These are phyloP conservation scores for Candida rishiriensis DNA, from an alignment of 805 yeast species.

Conservation along the genomic window DNA sequence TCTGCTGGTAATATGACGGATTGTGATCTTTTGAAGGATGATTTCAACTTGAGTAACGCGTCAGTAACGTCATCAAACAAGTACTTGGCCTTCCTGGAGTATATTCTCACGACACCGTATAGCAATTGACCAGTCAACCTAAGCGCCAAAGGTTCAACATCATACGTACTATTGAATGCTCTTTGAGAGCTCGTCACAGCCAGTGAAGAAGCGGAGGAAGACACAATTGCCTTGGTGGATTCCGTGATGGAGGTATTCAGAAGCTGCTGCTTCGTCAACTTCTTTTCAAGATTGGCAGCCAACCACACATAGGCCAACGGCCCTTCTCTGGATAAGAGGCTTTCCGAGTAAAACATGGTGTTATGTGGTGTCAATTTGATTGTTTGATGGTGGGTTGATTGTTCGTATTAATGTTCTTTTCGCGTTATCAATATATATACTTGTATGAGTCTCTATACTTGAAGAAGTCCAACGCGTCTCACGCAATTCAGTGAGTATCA, in stretches of 20 bases:
- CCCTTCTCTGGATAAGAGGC: slow-evolving; percentile 61
- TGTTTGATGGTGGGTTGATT: too few species aligned
- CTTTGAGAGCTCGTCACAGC: slow-evolving; percentile 5
- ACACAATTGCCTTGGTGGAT: slow-evolving; percentile 62
- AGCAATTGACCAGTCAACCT: slow-evolving; percentile 82
- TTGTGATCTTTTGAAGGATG: slow-evolving; percentile 50
- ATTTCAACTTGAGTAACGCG: slow-evolving; percentile 64
- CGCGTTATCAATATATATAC: too few species aligned
- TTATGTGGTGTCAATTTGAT: too few species aligned
- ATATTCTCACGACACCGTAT: slow-evolving; percentile 82
- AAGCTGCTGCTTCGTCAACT: slow-evolving; percentile 66
- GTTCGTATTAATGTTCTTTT: too few species aligned
- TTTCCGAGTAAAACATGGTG: slow-evolving; percentile 46
- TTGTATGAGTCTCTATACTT: too few species aligned
- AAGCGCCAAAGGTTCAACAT: slow-evolving; percentile 61
- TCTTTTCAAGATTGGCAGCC: slow-evolving; percentile 83
- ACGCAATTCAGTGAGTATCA: too few species aligned
- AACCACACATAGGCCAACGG: slow-evolving; percentile 90
- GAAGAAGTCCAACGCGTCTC: too few species aligned
- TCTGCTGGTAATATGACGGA: slow-evolving; percentile 55
- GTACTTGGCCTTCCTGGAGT: slow-evolving; percentile 79
- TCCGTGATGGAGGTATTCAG: slow-evolving; percentile 66
- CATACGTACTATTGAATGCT: slow-evolving; percentile 12
- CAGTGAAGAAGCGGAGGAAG: slow-evolving; percentile 34
- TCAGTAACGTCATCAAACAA: slow-evolving; percentile 80